Evolutionary conservation across 2,329 filamentous ascomycete genomes (phyloP), one percentile per base, ranked within the genome.

Genomic region (Fusarium oxysporum): DNA sequence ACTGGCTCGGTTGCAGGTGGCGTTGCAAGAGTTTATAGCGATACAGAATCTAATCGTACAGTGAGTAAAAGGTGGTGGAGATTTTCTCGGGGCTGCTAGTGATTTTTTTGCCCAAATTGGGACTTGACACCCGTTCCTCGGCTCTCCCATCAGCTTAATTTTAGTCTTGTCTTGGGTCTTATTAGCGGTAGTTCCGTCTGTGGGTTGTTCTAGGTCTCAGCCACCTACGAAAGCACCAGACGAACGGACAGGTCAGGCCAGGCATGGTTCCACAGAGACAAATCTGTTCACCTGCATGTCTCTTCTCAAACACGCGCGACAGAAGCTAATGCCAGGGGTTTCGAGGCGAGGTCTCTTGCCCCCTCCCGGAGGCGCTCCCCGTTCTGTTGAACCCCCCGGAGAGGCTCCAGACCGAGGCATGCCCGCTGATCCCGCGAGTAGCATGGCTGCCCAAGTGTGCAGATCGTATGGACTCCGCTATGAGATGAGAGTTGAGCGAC

Each of bases 401-500:
- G 16, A 60, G 19, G 48, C 48, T 37, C 70, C 59, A 56, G 62
- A 58, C 69, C 59, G 55, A 70, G 70, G 33, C 57, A 32, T 32
- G 16, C n/a, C 30, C 17, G 55, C 51, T 40, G 37, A 70, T 70
- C 40, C 55, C 43, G 65, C 60, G 54, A 57, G 62, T 62, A 35
- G 56, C 37, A 37, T 70, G 30, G 65, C 53, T 70, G 61, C 70
- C 70, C 56, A 62, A 70, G 44, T 54, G 23, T 25, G 50, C 25
- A 40, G 50, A 40, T 54, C 50, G 14, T 17, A n/a, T 40, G 33
- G 50, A 40, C 23, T 54, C 5, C 17, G 50, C 23, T 54, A 38
- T 53, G n/a, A 57, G 21, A 48, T 67, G 48, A 55, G 43, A 37
- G 37, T 16, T 17, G 47, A 30, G 23, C 55, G 55, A 30, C 58